Conservation (phyloP, 2,329 filamentous ascomycete genomes). For the Sarocladium oryzae region DNA sequence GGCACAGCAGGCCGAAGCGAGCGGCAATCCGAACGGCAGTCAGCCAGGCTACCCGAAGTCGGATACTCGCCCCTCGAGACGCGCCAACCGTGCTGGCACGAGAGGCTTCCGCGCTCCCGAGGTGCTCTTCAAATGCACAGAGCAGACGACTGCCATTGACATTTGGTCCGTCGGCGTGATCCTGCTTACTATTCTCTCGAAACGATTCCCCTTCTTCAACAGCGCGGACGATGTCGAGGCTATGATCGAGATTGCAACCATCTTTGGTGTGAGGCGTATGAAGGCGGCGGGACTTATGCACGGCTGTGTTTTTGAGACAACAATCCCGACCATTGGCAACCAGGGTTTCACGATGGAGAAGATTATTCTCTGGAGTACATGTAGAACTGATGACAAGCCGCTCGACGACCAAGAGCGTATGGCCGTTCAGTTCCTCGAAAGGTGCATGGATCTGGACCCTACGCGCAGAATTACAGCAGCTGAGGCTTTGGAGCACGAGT, state of each 20-base stretch:
- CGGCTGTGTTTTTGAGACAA: slow-evolving; percentile 87
- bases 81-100: slow-evolving; percentile 91
- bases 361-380: slow-evolving; percentile 92
- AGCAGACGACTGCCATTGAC: slow-evolving; percentile 89
- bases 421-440: slow-evolving; percentile 64
- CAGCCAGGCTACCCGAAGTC: slow-evolving; percentile 77
- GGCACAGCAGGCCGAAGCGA: slow-evolving; percentile 35
- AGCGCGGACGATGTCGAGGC: slow-evolving; percentile 97
- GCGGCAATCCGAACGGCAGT: slow-evolving; percentile 20
- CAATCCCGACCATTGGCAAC: slow-evolving; percentile 81
- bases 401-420: slow-evolving; percentile 63
- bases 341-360: slow-evolving; percentile 85
- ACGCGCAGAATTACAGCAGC: slow-evolving; percentile 65
- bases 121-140: slow-evolving; percentile 93
- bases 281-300: slow-evolving; percentile 74
- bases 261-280: slow-evolving; percentile 85
- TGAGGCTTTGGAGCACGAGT: slow-evolving; percentile 67
- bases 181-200: slow-evolving; percentile 84
- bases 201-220: slow-evolving; percentile 97
- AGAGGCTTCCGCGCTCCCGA: slow-evolving; percentile 94
- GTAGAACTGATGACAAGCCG: slow-evolving; percentile 54
- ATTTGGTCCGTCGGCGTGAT: slow-evolving; percentile 98
- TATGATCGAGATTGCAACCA: slow-evolving; percentile 93
- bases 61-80: slow-evolving; percentile 78
- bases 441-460: slow-evolving; percentile 73